Evolutionary conservation across 768 basidiomycete species (phyloP).

Genomic region (Suillus ampliporus): DNA sequence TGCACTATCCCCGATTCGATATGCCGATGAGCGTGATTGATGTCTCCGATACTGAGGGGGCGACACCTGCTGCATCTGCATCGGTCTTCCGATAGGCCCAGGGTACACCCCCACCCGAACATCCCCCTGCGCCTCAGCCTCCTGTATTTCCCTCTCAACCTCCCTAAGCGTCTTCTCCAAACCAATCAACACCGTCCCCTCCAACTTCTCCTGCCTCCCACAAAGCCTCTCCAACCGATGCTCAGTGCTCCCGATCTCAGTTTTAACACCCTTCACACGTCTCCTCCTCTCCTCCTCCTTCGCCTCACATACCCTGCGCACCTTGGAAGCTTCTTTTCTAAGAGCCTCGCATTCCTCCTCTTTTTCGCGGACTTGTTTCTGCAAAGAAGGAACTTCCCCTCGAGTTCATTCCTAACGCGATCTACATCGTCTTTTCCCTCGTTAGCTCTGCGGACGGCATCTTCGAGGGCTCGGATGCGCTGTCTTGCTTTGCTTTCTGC

Average conservation of each 20-base stretch:
- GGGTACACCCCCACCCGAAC: constrained; percentile 25
- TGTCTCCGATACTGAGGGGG: constrained; percentile 31
- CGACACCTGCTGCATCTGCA: constrained; percentile 24
- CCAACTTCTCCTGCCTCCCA: constrained; percentile 70
- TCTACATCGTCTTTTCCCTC: constrained; percentile 55
- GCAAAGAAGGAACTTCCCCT: constrained; percentile 47
- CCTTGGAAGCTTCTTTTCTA: constrained; percentile 50
- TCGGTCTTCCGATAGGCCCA: constrained; percentile 35
- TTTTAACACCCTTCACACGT: constrained; percentile 57
- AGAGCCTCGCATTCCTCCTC: constrained; percentile 50
- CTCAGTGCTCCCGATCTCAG: constrained; percentile 59
- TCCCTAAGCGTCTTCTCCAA: constrained; percentile 70
- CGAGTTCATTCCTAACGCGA: constrained; percentile 42
- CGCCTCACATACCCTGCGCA: constrained; percentile 50
- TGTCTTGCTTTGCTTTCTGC: constrained; percentile 84
- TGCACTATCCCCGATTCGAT: constrained; percentile 27
- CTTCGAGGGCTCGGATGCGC: constrained; percentile 86
- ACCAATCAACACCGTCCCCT: constrained; percentile 60
- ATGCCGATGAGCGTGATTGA: constrained; percentile 30
- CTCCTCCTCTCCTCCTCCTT: constrained; percentile 58
- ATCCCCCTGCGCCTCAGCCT: constrained; percentile 21
- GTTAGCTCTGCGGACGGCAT: constrained; percentile 82
- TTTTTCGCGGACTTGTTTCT: constrained; percentile 47
- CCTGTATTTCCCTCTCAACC: constrained; percentile 60
- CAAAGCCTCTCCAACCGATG: constrained; percentile 72